Evolutionary conservation across 177 flowering plant species (phyloP).

Genomic region (Vitis hybrid): DNA sequence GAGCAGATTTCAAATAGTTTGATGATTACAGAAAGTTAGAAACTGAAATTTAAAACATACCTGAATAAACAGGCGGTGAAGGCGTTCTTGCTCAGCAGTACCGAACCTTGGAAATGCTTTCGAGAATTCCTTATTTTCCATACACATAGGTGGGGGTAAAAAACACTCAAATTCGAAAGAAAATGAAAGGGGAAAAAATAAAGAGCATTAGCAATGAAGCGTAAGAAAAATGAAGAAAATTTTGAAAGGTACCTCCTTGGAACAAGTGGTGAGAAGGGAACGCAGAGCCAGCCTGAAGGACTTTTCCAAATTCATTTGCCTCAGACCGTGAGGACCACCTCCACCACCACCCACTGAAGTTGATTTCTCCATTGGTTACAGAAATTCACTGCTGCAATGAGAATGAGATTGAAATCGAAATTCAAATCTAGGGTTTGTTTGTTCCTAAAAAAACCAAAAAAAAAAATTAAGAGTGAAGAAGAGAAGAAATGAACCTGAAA

Average conservation of each 20-base stretch:
- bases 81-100: constrained; percentile 33
- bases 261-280: constrained; percentile 53
- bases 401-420: too few relatives aligned
- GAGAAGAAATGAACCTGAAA: too few relatives aligned
- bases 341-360: not conserved
- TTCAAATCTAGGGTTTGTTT: too few relatives aligned
- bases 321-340: constrained; percentile 23
- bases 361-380: constrained; percentile 25
- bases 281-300: constrained; percentile 49
- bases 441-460: too few relatives aligned
- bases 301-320: constrained; percentile 44
- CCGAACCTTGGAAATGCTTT: constrained; percentile 41
- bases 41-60: constrained; percentile 15
- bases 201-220: not conserved
- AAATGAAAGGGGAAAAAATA: not conserved
- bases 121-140: constrained; percentile 35
- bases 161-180: not conserved
- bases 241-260: constrained; percentile 40
- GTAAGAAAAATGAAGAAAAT: not conserved
- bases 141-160: not conserved
- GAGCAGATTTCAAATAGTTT: too few relatives aligned
- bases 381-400: not conserved
- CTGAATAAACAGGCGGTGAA: constrained; percentile 44
- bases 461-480: too few relatives aligned
- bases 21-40: too few relatives aligned